Evolutionary conservation across 164 flowering plant genomes (phyloP), one percentile per base, ranked within the genome.

Genomic region (Chimonanthus praecox): DNA sequence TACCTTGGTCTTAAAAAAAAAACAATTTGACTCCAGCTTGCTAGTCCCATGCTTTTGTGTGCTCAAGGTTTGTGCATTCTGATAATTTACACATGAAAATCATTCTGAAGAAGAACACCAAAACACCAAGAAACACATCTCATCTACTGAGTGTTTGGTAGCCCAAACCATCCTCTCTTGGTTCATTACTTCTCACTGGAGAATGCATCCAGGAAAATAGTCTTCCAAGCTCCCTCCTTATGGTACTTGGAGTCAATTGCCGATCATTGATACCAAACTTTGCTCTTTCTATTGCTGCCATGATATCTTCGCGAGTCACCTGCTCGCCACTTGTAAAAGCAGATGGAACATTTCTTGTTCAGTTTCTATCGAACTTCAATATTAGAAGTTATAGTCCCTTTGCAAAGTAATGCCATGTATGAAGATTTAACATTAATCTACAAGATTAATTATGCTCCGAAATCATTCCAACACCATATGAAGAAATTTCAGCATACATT

Each of bases 211-310:
- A 95, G 70, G 98, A 97, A 72, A 95, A 90, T 64, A 93, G 75
- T 72, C 85, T 92, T 20, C 85, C 89, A 6, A 95, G 87, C 80
- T 93, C 97, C 79, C 83, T 84, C 78, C 85, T 76, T 67, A 92
- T 76, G 18, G 81, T 76, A 20, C 69, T 77, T 21, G 88, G 70
- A 78, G 71, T 84, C 58, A 65, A 60, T 71, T 80, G 85, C 79
- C 71, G 79, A 74, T 82, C 87, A 65, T 84, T 88, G 80, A 93
- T 93, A 18, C 99, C 99, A 84, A 83, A 95, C 78, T 90, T 92
- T 1, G 97, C 98, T 81, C 99, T 90, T 76, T 93, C 99, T 71
- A 95, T 82, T 21, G 98, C 96, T 79, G 87, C 92, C 98, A 93
- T 90, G 71, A 93, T 74, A 81, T 95, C 97, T 83, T 95, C 99